Percentiles rank a stretch among this genome's conserved stretches.
These are phyloP conservation scores for Aotearoamyces nothofagi DNA, from an alignment of 2,329 filamentous ascomycete genomes.

Conservation along the genomic window DNA sequence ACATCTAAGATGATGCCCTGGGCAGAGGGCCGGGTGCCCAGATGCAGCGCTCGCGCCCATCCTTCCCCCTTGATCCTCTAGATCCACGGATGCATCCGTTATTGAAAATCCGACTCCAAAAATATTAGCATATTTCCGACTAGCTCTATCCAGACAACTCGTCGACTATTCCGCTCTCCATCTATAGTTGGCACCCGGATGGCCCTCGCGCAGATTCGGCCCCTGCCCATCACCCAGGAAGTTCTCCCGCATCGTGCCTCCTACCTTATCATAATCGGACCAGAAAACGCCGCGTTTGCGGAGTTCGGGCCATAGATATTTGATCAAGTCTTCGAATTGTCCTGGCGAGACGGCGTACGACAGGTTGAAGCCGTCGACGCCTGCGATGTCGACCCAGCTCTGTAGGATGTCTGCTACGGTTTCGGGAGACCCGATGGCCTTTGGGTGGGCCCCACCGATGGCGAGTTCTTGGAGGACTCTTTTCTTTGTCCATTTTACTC, in stretches of 20 bases:
- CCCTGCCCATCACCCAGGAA: conserved; percentile 18
- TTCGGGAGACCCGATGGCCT: conserved; percentile 32
- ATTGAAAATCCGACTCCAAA: no score
- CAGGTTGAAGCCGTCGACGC: conserved; percentile 62
- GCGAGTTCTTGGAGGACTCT: conserved; percentile 44
- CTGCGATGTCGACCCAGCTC: conserved; percentile 49
- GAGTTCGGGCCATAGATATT: conserved; percentile 47
- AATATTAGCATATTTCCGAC: no score
- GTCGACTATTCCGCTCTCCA: conserved; percentile 21
- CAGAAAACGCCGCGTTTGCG: conserved; percentile 40
- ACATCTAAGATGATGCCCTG: no score
- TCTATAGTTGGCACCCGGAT: conserved; percentile 21
- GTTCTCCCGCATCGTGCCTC: conserved; percentile 24
- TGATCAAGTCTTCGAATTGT: conserved; percentile 50
- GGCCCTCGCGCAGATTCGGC: conserved; percentile 17
- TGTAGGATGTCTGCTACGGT: conserved; percentile 54
- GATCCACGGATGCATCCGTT: no score
- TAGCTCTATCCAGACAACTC: no score
- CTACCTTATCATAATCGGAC: conserved; percentile 25
- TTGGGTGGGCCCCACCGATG: conserved; percentile 49
- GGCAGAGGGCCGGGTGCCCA: no score
- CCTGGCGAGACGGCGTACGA: conserved; percentile 49
- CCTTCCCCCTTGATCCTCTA: no score
- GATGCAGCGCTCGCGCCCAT: no score
- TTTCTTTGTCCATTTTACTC: conserved; percentile 21